These are phyloP conservation scores for Cenchrus americanus DNA, from an alignment of 176 grass and related monocot species.

Conservation along the genomic window DNA sequence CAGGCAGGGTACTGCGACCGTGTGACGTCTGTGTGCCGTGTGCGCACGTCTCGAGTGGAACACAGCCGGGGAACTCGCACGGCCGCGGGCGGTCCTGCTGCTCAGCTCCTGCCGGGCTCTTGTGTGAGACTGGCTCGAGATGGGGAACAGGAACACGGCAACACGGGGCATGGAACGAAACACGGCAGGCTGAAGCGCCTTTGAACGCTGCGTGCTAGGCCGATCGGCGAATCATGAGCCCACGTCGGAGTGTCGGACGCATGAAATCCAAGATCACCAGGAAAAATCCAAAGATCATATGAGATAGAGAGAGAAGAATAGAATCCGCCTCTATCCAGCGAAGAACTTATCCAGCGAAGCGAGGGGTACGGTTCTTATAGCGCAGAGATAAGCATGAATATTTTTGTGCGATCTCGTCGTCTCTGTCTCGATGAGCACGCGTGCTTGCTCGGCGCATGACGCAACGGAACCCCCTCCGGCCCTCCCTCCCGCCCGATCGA, in stretches of 20 bases:
- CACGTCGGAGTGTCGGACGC: too few relatives aligned
- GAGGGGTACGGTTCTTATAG: background rate
- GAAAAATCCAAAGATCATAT: too few relatives aligned
- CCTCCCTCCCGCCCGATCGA: too few relatives aligned
- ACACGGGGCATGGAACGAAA: background rate
- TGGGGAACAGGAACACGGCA: background rate
- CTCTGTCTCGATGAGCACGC: background rate
- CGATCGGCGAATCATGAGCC: background rate
- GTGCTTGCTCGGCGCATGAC: background rate
- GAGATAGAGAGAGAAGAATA: too few relatives aligned
- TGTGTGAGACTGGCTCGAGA: background rate
- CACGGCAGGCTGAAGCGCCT: background rate
- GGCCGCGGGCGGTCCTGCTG: background rate
- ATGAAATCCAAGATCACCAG: background rate
- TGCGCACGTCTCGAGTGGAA: background rate
- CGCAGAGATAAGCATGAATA: conserved; percentile 42
- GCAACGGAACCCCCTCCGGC: background rate
- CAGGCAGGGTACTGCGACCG: background rate
- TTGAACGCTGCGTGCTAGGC: background rate
- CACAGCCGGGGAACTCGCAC: background rate
- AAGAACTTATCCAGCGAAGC: too few relatives aligned
- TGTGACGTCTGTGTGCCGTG: too few relatives aligned
- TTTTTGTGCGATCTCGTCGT: conserved; percentile 11
- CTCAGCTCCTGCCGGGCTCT: background rate
- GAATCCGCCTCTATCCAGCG: too few relatives aligned